phyloP scores from a whole-genome alignment of 1,139 yeast genomes.

The Geotrichum phurueaensis region DNA sequence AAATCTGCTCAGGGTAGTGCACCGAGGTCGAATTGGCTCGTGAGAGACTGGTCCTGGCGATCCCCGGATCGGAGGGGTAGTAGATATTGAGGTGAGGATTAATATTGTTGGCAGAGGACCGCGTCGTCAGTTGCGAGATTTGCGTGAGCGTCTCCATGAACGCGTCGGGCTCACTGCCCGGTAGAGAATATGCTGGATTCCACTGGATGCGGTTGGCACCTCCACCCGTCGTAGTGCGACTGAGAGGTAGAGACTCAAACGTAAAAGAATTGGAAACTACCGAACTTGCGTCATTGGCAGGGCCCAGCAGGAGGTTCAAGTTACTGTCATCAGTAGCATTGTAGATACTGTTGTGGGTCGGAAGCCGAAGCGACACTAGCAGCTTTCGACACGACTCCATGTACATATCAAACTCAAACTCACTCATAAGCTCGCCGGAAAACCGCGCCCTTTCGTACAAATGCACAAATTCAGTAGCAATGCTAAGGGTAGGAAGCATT shows the following conservation, averaged over 20 bases:
- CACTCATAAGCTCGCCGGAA: constrained; percentile 56
- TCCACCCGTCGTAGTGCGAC: neutral
- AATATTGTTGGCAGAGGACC: neutral
- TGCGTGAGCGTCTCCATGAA: constrained; percentile 6
- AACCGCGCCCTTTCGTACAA: constrained; percentile 69
- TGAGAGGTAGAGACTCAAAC: neutral
- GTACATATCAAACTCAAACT: constrained; percentile 55
- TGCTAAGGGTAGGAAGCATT: constrained; percentile 23
- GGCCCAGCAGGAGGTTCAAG: neutral
- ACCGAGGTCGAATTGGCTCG: neutral
- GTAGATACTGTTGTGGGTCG: neutral
- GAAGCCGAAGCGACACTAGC: constrained; percentile 17
- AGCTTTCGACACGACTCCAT: constrained; percentile 42
- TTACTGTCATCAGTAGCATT: neutral
- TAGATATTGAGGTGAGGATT: neutral
- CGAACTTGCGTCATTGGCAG: neutral
- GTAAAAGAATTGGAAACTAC: neutral
- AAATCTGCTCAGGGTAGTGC: neutral
- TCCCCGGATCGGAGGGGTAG: neutral
- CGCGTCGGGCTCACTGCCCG: neutral
- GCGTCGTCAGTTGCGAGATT: constrained; percentile 4
- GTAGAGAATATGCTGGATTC: constrained; percentile 3
- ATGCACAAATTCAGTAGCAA: constrained; percentile 40
- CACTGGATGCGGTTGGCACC: constrained; percentile 1
- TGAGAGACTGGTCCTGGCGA: neutral